Percentiles rank a stretch among this genome's conserved stretches.
These are phyloP conservation scores for Colletotrichum caudatum DNA, from an alignment of 2,329 filamentous ascomycete species.

Conservation along the genomic window DNA sequence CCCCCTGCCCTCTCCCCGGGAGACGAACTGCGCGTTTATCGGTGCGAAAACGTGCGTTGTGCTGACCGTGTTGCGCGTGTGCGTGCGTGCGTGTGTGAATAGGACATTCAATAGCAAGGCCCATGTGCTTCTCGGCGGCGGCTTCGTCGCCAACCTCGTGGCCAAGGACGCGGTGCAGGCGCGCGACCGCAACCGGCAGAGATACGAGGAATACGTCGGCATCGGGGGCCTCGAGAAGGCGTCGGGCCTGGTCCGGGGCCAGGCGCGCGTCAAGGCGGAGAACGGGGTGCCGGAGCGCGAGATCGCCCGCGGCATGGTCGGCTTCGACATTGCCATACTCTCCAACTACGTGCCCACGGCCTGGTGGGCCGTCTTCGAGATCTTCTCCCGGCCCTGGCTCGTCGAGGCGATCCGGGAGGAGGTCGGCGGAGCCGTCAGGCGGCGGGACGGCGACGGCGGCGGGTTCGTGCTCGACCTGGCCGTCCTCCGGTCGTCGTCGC, in stretches of 20 bases:
- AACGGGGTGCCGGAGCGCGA: constrained; percentile 7
- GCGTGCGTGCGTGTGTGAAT: no score
- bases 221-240: background rate
- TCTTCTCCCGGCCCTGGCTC: constrained; percentile 55
- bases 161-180: constrained; percentile 19
- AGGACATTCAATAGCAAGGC: constrained; percentile 16
- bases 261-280: constrained; percentile 9
- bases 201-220: constrained; percentile 21
- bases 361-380: constrained; percentile 60
- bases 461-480: constrained; percentile 49
- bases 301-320: constrained; percentile 8
- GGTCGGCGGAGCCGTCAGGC: constrained; percentile 44
- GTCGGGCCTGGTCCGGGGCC: constrained; percentile 8
- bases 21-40: background rate
- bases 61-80: background rate
- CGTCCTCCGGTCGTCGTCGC: constrained; percentile 50
- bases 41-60: background rate
- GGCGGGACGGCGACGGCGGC: background rate
- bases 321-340: constrained; percentile 50
- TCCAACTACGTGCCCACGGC: constrained; percentile 57
- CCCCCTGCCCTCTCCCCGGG: no score
- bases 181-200: constrained; percentile 12
- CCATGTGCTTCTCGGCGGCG: constrained; percentile 10
- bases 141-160: background rate
- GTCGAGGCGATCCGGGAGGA: constrained; percentile 56